Evolutionary conservation across 139 green algal species (phyloP).

Genomic region (Zygnema cylindricum): DNA sequence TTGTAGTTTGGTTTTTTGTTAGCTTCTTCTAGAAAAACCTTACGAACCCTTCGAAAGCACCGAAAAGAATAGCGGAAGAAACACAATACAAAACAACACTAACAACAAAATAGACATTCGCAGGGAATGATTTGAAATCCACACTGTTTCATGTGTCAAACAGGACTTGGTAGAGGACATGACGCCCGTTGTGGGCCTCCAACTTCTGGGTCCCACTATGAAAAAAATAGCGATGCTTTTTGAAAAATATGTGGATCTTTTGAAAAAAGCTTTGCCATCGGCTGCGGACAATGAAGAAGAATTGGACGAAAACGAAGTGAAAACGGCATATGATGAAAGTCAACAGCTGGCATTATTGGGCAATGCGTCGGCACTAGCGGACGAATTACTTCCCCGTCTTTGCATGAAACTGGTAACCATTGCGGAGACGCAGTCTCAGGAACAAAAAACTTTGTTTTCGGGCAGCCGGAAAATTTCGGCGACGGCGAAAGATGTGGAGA

Average conservation of each 20-base stretch:
- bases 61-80: neutral
- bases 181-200: constrained; percentile 24
- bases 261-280: constrained; percentile 32
- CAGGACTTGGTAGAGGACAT: constrained; percentile 53
- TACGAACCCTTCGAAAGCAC: too few species aligned
- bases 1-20: too few species aligned
- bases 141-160: neutral
- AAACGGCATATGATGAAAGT: constrained; percentile 3
- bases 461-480: too few species aligned
- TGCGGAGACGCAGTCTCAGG: too few species aligned
- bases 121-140: neutral
- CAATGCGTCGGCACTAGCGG: constrained; percentile 49
- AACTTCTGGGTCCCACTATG: constrained; percentile 31
- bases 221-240: constrained; percentile 34
- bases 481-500: too few species aligned
- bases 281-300: neutral
- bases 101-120: neutral
- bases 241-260: constrained; percentile 42
- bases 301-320: constrained; percentile 15
- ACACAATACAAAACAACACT: neutral
- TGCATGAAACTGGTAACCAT: neutral
- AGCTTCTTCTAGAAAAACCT: too few species aligned
- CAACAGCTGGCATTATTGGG: constrained; percentile 57
- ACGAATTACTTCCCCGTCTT: constrained; percentile 39
- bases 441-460: too few species aligned